These are phyloP conservation scores for Zygoascus meyerae DNA, from an alignment of 1,139 yeast species.

Conservation along the genomic window DNA sequence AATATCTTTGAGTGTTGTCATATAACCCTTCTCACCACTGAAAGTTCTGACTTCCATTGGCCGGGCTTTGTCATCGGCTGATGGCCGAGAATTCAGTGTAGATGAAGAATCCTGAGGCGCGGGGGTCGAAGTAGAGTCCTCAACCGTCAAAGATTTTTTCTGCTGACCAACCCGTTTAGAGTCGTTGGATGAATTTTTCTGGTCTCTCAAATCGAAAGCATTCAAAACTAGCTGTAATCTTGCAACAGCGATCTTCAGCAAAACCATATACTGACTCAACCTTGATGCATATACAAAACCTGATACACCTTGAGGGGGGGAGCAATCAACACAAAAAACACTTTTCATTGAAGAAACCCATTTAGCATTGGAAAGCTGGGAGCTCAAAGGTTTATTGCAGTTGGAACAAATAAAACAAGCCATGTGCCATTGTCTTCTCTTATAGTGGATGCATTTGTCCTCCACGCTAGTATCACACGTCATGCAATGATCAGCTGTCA, in stretches of 20 bases:
- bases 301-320: slow-evolving; percentile 41
- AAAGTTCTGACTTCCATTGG: background rate
- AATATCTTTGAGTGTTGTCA: slow-evolving; percentile 69
- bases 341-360: slow-evolving; percentile 37
- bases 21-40: slow-evolving; percentile 44
- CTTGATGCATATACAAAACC: slow-evolving; percentile 66
- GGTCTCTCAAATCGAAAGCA: slow-evolving; percentile 33
- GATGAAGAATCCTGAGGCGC: background rate
- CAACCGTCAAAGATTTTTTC: background rate
- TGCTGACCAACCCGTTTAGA: background rate
- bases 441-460: slow-evolving; percentile 62
- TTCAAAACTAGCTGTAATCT: slow-evolving; percentile 70
- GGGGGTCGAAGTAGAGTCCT: background rate
- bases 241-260: slow-evolving; percentile 76
- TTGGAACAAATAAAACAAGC: slow-evolving; percentile 61
- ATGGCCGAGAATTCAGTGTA: background rate
- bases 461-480: slow-evolving; percentile 74
- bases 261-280: slow-evolving; percentile 64
- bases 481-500: slow-evolving; percentile 74
- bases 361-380: slow-evolving; percentile 39
- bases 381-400: slow-evolving; percentile 21
- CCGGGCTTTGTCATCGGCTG: slow-evolving; percentile 1
- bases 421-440: slow-evolving; percentile 72
- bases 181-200: slow-evolving; percentile 9
- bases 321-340: slow-evolving; percentile 56